Base-by-base conservation (phyloP, 306 rosid species). In the Hippophae gyantsensis region DNA sequence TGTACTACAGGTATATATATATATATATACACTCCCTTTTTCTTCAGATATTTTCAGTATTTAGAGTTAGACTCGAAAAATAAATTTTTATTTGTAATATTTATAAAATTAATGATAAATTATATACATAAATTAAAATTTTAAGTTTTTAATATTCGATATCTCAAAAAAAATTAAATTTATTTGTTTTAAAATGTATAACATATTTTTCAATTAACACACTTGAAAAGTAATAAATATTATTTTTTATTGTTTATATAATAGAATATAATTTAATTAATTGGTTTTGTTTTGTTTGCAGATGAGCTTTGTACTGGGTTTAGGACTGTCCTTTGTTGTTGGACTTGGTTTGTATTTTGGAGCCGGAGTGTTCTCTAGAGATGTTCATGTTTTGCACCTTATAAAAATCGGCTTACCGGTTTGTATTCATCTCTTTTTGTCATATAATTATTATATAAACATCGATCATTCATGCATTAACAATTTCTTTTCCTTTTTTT, bases 401-500 rank as follows among this genome's bases (percentile, higher is more conserved):
- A 87, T 92, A 66, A 78, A 67, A 71, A 61, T 83, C 44, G 93
- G 84, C 70, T 54, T 88, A 43, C 99, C 99, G 78, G 99, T 92
- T 81, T 41, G 6, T 18, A 18, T 18, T 18, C 23, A 18, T 18
- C 23, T 18, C 23, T 18, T 18, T 18, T 18, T 18, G 23, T 12
- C 8, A 25, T 56, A 45, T n/a, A n/a, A n/a, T 52, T 13, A n/a
- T 6, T 42, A 49, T 46, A 46, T 46, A 46, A 46, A 46, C 49
- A 46, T 12, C 57, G 41, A 61, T 8, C 10, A 10, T 32, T 46
- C 7, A 10, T 58, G 11, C 11, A 12, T 49, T 49, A 49, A 49
- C 6, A 7, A 32, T 1, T 32, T 32, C 38, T 2, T 32, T 32
- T 18, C 23, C 23, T 18, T 18, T 18, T 18, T 18, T 18, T 18